These are phyloP conservation scores for Achaetomiella virescens DNA, from an alignment of 495 filamentous ascomycete species.

Conservation along the genomic window DNA sequence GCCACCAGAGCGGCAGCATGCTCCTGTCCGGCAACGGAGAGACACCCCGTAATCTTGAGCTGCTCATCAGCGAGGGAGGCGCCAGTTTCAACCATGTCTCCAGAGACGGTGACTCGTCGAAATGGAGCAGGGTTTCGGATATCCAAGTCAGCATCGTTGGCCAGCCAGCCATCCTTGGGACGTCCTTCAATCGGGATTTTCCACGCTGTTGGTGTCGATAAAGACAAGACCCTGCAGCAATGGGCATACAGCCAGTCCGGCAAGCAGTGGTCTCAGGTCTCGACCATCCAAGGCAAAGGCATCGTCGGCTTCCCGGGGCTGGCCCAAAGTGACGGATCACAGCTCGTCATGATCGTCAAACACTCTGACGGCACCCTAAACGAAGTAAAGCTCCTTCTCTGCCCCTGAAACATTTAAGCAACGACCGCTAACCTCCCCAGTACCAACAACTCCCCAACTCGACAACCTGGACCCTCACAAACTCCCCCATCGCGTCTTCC, in stretches of 20 bases:
- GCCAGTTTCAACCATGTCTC: constrained; percentile 8
- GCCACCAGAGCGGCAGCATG: constrained; percentile 21
- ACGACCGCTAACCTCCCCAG: neutral
- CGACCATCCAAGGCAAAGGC: neutral
- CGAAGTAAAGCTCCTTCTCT: constrained; percentile 6
- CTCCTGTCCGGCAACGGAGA: constrained; percentile 19
- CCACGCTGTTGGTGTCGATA: constrained; percentile 10
- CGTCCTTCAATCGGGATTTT: constrained; percentile 20
- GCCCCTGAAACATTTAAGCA: neutral
- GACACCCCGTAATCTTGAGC: constrained; percentile 18
- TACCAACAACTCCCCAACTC: constrained; percentile 12
- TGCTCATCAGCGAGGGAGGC: neutral
- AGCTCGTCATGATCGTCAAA: constrained; percentile 13
- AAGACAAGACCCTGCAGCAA: constrained; percentile 1
- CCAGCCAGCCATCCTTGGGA: constrained; percentile 17
- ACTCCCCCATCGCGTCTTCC: constrained; percentile 4
- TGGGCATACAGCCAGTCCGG: constrained; percentile 11
- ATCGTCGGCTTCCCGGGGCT: constrained; percentile 19
- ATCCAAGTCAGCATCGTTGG: constrained; percentile 1
- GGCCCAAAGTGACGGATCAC: constrained; percentile 12
- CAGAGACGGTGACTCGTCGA: neutral
- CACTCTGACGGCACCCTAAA: constrained; percentile 17
- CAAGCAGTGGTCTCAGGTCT: constrained; percentile 7
- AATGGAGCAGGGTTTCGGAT: constrained; percentile 8
- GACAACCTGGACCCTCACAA: constrained; percentile 6